Evolutionary conservation across 139 green algal genomes (phyloP), one percentile per base, ranked within the genome.

Genomic region (Chlamydomonas schloesseri): DNA sequence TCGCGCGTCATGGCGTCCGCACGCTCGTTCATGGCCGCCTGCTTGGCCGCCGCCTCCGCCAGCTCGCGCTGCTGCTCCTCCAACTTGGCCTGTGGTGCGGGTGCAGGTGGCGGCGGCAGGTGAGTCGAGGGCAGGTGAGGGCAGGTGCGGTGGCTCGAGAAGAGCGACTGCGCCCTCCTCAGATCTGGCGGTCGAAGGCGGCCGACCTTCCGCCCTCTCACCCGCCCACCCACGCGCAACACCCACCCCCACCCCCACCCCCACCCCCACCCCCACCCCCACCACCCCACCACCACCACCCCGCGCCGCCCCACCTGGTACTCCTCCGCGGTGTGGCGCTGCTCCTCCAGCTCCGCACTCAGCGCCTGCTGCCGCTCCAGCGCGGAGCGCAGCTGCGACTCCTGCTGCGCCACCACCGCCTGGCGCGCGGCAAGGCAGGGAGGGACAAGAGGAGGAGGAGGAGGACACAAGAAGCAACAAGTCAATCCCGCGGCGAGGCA

Each of bases 41-140:
- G 78, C 78, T 65, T 34, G n/a, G 33, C 64, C 14, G 78, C 78
- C 42, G 78, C 78, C n/a, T 53, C 28, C 31, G 13, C 57, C n/a
- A 84, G 78, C 78, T 84, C 64, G 5, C 18, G 42, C 64, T 67
- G 78, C 78, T 84, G 78, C 42, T 74, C 64, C 46, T 70, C 78
- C 78, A 84, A 64, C 78, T 65, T 14, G 78, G 64, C 31, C 78
- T 84, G 64, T 6, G n/a, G n/a, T n/a, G n/a, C n/a, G n/a, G n/a
- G n/a, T n/a, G n/a, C n/a, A n/a, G 42, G 42, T 50, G 42, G 42
- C 42, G 42, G 42, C 42, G 42, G 42, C n/a, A n/a, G n/a, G n/a
- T n/a, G n/a, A n/a, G n/a, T n/a, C n/a, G n/a, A n/a, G n/a, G n/a
- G n/a, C n/a, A n/a, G n/a, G n/a, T n/a, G n/a, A n/a, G n/a, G n/a